Conservation (phyloP, 495 filamentous ascomycete genomes). For the Clohesyomyces aquaticus region DNA sequence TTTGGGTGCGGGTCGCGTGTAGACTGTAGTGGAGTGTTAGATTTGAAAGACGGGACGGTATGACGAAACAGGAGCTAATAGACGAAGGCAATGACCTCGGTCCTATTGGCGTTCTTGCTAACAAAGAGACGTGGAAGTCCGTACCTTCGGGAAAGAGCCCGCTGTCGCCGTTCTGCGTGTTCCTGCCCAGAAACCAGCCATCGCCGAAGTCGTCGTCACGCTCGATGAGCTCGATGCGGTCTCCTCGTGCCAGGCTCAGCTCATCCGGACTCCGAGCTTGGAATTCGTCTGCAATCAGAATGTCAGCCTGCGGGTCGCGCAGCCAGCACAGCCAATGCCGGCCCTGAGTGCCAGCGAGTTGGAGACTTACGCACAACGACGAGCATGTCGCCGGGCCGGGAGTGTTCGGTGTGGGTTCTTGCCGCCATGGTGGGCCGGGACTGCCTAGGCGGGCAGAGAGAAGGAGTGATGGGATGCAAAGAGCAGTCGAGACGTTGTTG, state of each 20-base stretch:
- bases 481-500: neutral
- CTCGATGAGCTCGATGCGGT: conserved; percentile 89
- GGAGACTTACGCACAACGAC: conserved; percentile 43
- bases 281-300: conserved; percentile 68
- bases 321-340: neutral
- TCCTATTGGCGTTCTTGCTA: conserved; percentile 7
- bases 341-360: neutral
- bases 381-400: conserved; percentile 42
- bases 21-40: conserved; percentile 42
- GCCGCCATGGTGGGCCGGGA: conserved; percentile 37
- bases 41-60: neutral
- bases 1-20: conserved; percentile 48
- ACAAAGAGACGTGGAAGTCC: conserved; percentile 31
- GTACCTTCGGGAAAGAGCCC: conserved; percentile 91
- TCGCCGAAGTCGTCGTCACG: conserved; percentile 97
- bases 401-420: conserved; percentile 21
- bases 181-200: conserved; percentile 93
- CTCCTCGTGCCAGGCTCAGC: conserved; percentile 81
- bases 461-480: neutral
- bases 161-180: conserved; percentile 70
- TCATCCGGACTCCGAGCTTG: conserved; percentile 88
- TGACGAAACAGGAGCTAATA: neutral
- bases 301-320: conserved; percentile 25
- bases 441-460: conserved; percentile 1
- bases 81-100: neutral